Base-by-base conservation (phyloP, 169 alveolate species). In the Eimeria necatrix region DNA sequence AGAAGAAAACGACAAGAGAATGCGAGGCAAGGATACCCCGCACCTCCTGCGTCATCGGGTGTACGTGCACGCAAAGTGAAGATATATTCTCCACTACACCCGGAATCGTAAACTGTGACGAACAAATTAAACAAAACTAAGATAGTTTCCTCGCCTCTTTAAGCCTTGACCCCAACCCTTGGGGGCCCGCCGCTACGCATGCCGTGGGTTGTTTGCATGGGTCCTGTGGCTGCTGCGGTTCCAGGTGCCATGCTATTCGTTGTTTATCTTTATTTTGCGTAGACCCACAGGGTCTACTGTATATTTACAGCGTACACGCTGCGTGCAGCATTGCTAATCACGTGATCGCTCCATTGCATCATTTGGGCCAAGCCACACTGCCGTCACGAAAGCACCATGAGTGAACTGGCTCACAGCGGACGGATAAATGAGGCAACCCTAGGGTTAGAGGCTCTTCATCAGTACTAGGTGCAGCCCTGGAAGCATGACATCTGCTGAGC, bases 181-280 rank as follows among this genome's bases (percentile, higher is more conserved):
- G 22, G 92, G 91, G 92, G 92, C 92, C 92, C 92, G 92, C 56
- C 52, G 92, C 80, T 84, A 46, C 59, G 92, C 92, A 84, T 84
- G 92, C 92, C 60, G 49, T 24, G 92, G 61, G 80, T 51, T 20
- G 80, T 1, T 56, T 81, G 90, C 52, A 80, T 84, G 92, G 80
- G 80, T 60, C 26, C 49, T 84, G 92, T 60, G 81, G 81, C 81
- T 60, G 80, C 61, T 56, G 92, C 92, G 41, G 61, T 16, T 53
- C 61, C 85, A 14, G 61, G n/a, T 12, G 20, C 18, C 32, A 16
- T 46, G 61, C 26, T 74, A 8, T 74, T 74, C 60, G 4, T 16
- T 18, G 20, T 4, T 48, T 20, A 6, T 14, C 41, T 16, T 74
- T 74, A 20, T 32, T 20, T 20, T 74, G 24, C 41, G 41, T 32